Conservation (phyloP, 1,139 yeast species). For the Suhomyces bokatorum region DNA sequence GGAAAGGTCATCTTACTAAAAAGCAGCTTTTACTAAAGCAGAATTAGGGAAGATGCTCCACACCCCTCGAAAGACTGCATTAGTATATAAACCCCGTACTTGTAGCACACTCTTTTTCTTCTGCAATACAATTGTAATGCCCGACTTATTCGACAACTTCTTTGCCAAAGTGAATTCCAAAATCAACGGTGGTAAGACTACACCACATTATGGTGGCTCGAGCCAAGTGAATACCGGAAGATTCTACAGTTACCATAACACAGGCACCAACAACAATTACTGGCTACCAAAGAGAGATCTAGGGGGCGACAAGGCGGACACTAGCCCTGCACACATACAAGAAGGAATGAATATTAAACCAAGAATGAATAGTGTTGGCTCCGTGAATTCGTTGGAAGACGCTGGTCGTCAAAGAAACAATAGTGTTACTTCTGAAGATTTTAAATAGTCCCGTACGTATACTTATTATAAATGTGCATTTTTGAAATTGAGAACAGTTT, state of each 20-base stretch:
- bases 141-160: conserved; percentile 46
- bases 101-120: neutral
- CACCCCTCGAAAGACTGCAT: neutral
- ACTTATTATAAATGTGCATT: neutral
- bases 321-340: conserved; percentile 2
- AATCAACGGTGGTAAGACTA: conserved; percentile 37
- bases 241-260: conserved; percentile 39
- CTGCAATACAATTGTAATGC: conserved; percentile 25
- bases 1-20: neutral
- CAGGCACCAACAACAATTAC: conserved; percentile 40
- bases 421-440: conserved; percentile 15
- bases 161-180: conserved; percentile 34
- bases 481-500: neutral
- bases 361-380: conserved; percentile 25
- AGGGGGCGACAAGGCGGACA: conserved; percentile 2
- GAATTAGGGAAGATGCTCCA: neutral
- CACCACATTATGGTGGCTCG: conserved; percentile 32
- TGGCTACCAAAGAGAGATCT: conserved; percentile 35
- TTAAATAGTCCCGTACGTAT: neutral
- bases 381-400: conserved; percentile 16
- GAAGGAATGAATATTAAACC: conserved; percentile 13
- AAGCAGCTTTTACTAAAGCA: neutral
- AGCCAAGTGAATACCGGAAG: conserved; percentile 42
- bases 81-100: neutral
- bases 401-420: conserved; percentile 18